Evolutionary conservation across 2,329 filamentous ascomycete genomes (phyloP), one percentile per base, ranked within the genome.

Genomic region (Xylariaceae sp.): DNA sequence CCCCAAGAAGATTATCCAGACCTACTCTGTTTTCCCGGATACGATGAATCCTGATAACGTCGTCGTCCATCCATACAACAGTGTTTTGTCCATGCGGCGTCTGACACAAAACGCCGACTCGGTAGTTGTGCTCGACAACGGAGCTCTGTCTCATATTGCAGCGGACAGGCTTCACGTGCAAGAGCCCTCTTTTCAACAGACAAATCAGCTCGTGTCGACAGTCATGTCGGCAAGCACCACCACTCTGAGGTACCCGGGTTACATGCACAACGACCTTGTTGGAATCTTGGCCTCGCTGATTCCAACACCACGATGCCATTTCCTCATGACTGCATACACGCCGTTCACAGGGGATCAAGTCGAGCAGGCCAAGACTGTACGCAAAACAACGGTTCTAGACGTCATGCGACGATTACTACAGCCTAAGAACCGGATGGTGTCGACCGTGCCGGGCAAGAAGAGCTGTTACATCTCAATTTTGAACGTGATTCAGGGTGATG

Each of bases 181-280:
- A 70, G 88, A 95, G 65, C 91, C 94, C 0, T 96, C 90, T 0
- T 96, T 96, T 68, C 87, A 95, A 61, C 95, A 99, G 69, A 99
- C 94, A 1, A 99, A 99, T 67, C 94, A 97, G 69, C 78, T 99
- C 33, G 92, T 94, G 4, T 94, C 90, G 7, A 99, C 95, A 1
- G 95, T 99, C 68, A 99, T 99, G 94, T 96, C 91, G 33, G 94
- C 94, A 36, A 95, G 90, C 66, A 99, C 94, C 4, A 97, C 92
- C 10, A 96, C 95, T 2, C 82, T 99, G 44, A 83, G 94, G 65
- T 99, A 99, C 68, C 94, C 94, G 1, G 94, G 94, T 36, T 99
- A 99, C 73, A 99, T 99, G 94, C 94, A 99, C 76, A 99, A 99
- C 70, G 94, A 99, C 66, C 85, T 99, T 14, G 91, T 96, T 65